Percentiles rank a stretch among this genome's conserved stretches.
phyloP scores from a whole-genome alignment of 2,329 filamentous ascomycete genomes.

The Pseudomassariella vexata region DNA sequence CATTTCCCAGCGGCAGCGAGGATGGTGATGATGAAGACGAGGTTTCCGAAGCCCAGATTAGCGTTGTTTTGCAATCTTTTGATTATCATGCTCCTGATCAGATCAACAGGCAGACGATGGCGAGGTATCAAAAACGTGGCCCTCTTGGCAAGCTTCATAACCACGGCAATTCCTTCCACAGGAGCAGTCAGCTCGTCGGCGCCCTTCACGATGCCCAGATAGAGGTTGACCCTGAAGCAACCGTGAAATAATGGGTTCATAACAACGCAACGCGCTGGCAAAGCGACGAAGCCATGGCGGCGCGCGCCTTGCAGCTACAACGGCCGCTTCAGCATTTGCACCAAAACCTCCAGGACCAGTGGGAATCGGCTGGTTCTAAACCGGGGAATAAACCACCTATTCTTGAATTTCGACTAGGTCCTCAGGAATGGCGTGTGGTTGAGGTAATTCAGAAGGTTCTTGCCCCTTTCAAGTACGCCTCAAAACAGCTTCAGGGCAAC shows the following conservation, averaged over 20 bases:
- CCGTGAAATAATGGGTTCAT: constrained; percentile 1
- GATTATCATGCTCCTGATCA: too few species aligned
- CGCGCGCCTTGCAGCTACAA: constrained; percentile 1
- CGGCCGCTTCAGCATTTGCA: not conserved
- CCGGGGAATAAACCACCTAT: constrained; percentile 2
- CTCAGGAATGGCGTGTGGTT: constrained; percentile 2
- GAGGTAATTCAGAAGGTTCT: constrained; percentile 3
- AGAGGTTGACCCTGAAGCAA: constrained; percentile 1
- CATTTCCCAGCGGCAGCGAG: too few species aligned
- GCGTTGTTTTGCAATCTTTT: too few species aligned
- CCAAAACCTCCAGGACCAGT: not conserved
- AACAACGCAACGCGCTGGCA: constrained; percentile 2
- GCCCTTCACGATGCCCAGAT: not conserved
- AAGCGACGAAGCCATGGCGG: constrained; percentile 4
- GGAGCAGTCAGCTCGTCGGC: constrained; percentile 2
- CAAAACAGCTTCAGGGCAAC: constrained; percentile 1
- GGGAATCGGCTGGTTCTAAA: constrained; percentile 1
- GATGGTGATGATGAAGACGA: too few species aligned
- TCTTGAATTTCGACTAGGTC: constrained; percentile 3
- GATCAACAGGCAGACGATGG: too few species aligned
- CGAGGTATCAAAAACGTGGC: too few species aligned
- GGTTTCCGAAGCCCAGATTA: too few species aligned
- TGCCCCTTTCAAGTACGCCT: constrained; percentile 1
- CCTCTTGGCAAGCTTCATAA: too few species aligned
- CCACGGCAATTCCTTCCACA: constrained; percentile 1